Evolutionary conservation across 2,329 filamentous ascomycete species (phyloP).

Genomic region (Colletotrichum karsti): DNA sequence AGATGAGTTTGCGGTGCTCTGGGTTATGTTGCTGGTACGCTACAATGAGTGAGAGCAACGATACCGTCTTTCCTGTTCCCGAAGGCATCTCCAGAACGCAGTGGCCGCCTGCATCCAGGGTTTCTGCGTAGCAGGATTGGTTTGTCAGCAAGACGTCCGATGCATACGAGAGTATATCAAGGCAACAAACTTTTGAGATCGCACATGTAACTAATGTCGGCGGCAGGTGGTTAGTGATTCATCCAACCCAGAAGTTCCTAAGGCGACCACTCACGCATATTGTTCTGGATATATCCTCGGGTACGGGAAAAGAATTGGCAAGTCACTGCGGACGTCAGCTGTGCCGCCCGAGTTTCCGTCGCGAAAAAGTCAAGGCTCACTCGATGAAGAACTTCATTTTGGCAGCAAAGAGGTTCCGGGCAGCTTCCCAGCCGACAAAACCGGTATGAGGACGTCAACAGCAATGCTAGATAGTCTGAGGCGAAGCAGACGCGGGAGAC

Average conservation of each 20-base stretch:
- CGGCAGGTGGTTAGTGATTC: slow-evolving; percentile 2
- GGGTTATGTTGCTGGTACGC: slow-evolving; percentile 96
- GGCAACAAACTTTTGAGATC: slow-evolving; percentile 59
- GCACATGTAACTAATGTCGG: slow-evolving; percentile 59
- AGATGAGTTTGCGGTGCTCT: slow-evolving; percentile 94
- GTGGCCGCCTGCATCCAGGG: slow-evolving; percentile 92
- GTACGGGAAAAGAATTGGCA: slow-evolving; percentile 67
- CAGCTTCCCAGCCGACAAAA: background rate
- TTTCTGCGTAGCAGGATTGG: slow-evolving; percentile 54
- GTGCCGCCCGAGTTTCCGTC: background rate
- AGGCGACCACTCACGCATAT: slow-evolving; percentile 56
- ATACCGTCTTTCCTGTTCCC: slow-evolving; percentile 97
- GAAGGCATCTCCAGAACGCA: slow-evolving; percentile 99
- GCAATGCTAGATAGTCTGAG: no score
- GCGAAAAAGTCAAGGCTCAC: slow-evolving; percentile 3
- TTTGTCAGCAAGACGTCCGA: background rate
- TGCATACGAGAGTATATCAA: background rate
- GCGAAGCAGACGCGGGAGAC: no score
- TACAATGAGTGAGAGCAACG: slow-evolving; percentile 91
- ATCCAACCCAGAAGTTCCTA: background rate
- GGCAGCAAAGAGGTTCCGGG: background rate
- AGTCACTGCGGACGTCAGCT: slow-evolving; percentile 48
- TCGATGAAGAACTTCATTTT: slow-evolving; percentile 31
- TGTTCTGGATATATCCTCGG: slow-evolving; percentile 68
- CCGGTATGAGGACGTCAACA: no score